phyloP scores from a whole-genome alignment of 495 filamentous ascomycete species.

The Niebla homalea region DNA sequence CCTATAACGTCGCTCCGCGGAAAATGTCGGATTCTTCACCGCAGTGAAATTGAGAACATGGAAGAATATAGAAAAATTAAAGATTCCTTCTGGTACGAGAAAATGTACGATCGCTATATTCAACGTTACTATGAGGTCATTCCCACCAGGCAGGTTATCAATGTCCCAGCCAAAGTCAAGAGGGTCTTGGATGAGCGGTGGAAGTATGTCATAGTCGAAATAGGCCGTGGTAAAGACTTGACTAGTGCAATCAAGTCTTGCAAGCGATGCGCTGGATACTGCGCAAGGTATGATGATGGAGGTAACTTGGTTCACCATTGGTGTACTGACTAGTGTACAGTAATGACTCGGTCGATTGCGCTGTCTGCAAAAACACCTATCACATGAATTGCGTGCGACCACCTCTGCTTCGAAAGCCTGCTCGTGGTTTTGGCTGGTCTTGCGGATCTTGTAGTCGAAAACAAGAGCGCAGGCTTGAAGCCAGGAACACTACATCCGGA shows the following conservation, averaged over 20 bases:
- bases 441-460: conserved; percentile 91
- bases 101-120: conserved; percentile 95
- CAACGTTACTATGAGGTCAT: conserved; percentile 96
- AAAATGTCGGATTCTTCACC: conserved; percentile 79
- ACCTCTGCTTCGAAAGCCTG: conserved; percentile 87
- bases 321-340: conserved; percentile 27
- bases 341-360: conserved; percentile 91
- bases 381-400: conserved; percentile 98
- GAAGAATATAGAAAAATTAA: conserved; percentile 70
- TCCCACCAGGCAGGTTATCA: conserved; percentile 82
- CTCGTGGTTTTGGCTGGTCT: conserved; percentile 94
- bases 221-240: conserved; percentile 81
- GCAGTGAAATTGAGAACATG: conserved; percentile 69
- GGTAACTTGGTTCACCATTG: not conserved
- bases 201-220: conserved; percentile 89
- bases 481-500: conserved; percentile 63
- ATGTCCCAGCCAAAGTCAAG: conserved; percentile 87
- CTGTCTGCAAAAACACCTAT: conserved; percentile 86
- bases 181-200: conserved; percentile 89
- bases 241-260: conserved; percentile 94
- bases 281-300: conserved; percentile 56
- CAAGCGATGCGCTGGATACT: conserved; percentile 80
- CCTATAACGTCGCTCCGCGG: conserved; percentile 84
- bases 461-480: conserved; percentile 85
- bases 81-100: conserved; percentile 93